Evolutionary conservation across 768 basidiomycete species (phyloP).

Genomic region (Lactifluus pinguis): DNA sequence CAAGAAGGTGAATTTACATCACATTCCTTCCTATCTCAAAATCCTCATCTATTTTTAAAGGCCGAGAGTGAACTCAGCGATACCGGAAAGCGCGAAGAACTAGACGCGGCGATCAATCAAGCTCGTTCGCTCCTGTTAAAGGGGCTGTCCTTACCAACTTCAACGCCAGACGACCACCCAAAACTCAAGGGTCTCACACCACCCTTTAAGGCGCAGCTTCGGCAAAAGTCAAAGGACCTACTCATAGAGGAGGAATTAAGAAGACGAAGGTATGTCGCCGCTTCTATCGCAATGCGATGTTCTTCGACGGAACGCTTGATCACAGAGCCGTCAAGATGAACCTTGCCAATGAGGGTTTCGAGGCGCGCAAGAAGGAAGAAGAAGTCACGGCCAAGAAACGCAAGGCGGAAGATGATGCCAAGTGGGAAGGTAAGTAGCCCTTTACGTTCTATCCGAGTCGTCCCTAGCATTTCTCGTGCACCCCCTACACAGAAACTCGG

Average conservation of each 20-base stretch:
- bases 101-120: constrained; percentile 71
- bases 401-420: constrained; percentile 81
- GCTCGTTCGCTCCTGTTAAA: constrained; percentile 65
- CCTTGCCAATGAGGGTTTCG: constrained; percentile 83
- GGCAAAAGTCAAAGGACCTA: constrained; percentile 69
- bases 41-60: constrained; percentile 30
- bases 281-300: neutral
- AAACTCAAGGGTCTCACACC: constrained; percentile 46
- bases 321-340: constrained; percentile 81
- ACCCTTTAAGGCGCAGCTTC: constrained; percentile 57
- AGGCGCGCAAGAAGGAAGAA: constrained; percentile 89
- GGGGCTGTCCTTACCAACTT: constrained; percentile 48
- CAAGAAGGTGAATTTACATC: constrained; percentile 59
- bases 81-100: constrained; percentile 66
- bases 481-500: constrained; percentile 43
- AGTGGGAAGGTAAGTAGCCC: constrained; percentile 79
- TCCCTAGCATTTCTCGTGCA: neutral
- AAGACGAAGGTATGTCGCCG: constrained; percentile 58
- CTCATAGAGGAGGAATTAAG: constrained; percentile 87
- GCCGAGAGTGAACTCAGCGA: constrained; percentile 81
- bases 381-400: constrained; percentile 69
- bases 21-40: neutral
- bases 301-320: constrained; percentile 1
- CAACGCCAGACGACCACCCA: constrained; percentile 50
- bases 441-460: neutral